phyloP scores from a whole-genome alignment of 2,329 filamentous ascomycete species.

The Aspergillus phoenicis region DNA sequence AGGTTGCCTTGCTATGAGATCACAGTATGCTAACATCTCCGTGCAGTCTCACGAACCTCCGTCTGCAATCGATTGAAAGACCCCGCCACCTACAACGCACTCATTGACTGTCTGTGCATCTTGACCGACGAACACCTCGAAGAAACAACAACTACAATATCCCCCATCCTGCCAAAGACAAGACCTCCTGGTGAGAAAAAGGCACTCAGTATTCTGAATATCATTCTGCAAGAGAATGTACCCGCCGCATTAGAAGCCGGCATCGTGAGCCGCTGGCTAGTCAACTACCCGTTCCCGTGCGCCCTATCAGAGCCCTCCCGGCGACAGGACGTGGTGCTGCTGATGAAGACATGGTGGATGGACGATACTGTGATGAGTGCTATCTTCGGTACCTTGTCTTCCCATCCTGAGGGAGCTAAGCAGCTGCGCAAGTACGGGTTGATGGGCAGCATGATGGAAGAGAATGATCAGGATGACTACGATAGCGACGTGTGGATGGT shows the following conservation, averaged over 20 bases:
- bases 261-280: conserved; percentile 74
- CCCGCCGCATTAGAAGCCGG: conserved; percentile 61
- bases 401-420: conserved; percentile 42
- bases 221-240: conserved; percentile 62
- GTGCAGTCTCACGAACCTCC: conserved; percentile 40
- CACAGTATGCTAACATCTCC: conserved; percentile 6
- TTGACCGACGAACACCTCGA: conserved; percentile 43
- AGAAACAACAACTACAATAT: conserved; percentile 37
- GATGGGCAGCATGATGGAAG: conserved; percentile 46
- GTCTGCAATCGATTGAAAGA: conserved; percentile 40
- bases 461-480: conserved; percentile 59
- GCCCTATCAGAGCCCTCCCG: conserved; percentile 53
- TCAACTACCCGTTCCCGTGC: conserved; percentile 69
- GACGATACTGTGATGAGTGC: conserved; percentile 49
- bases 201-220: conserved; percentile 58
- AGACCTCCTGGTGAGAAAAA: conserved; percentile 48
- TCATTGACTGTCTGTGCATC: conserved; percentile 47
- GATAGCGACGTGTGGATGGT: conserved; percentile 55
- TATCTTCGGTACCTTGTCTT: conserved; percentile 44
- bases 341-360: conserved; percentile 46
- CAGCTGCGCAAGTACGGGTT: conserved; percentile 47
- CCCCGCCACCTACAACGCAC: conserved; percentile 39
- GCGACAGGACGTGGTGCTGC: conserved; percentile 42
- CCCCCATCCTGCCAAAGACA: conserved; percentile 43
- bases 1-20: background rate